These are phyloP conservation scores for Colletotrichum navitas DNA, from an alignment of 2,329 filamentous ascomycete species.

Conservation along the genomic window DNA sequence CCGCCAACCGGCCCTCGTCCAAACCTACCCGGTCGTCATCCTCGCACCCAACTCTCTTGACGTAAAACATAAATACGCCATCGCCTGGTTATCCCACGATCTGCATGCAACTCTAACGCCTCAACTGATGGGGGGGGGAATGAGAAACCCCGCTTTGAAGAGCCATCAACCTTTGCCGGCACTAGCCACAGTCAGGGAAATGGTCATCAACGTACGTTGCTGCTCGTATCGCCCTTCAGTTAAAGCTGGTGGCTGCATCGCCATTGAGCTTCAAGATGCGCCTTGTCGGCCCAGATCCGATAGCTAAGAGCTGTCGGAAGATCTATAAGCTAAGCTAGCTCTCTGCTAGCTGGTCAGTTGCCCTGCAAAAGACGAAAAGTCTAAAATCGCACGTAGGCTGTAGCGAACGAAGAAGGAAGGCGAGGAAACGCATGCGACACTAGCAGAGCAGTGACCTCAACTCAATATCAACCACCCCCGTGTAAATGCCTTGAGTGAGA, in stretches of 20 bases:
- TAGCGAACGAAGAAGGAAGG: background rate
- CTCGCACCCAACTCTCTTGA: background rate
- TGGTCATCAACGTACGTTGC: conserved; percentile 4
- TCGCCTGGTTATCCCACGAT: conserved; percentile 2
- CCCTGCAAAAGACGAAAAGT: background rate
- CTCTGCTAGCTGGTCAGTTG: background rate
- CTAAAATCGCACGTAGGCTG: conserved; percentile 9
- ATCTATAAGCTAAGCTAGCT: background rate
- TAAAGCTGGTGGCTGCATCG: background rate
- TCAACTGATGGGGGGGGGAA: background rate
- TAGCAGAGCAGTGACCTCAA: conserved; percentile 17
- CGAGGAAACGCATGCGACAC: conserved; percentile 27
- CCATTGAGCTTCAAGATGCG: background rate
- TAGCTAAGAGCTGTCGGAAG: background rate
- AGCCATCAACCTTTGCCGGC: background rate
- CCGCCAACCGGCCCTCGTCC: background rate
- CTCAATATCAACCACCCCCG: conserved; percentile 7
- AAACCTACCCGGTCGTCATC: background rate
- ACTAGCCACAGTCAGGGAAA: background rate
- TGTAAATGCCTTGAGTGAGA: conserved; percentile 14
- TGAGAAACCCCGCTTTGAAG: background rate
- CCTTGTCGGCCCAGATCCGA: background rate
- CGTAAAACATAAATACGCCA: conserved; percentile 2
- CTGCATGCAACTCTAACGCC: conserved; percentile 1
- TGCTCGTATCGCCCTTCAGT: background rate